These are phyloP conservation scores for Arthrinium phaeospermum DNA, from an alignment of 2,329 filamentous ascomycete species.

Conservation along the genomic window DNA sequence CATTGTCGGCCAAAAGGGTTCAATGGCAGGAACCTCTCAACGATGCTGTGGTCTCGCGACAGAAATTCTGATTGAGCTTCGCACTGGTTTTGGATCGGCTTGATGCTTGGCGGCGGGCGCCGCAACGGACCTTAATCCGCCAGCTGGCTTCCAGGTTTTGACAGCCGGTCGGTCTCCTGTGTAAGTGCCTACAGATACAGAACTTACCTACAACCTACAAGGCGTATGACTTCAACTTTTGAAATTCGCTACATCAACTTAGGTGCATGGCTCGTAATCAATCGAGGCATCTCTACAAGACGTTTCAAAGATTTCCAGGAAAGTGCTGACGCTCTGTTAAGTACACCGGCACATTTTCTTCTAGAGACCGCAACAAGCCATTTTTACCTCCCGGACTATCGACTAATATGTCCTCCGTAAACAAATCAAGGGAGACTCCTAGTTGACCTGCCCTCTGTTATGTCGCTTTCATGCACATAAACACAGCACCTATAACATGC, in stretches of 20 bases:
- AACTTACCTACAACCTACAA: not conserved
- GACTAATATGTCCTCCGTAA: too few species aligned
- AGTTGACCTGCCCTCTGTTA: too few species aligned
- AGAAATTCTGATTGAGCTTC: constrained; percentile 8
- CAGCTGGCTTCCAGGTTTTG: not conserved
- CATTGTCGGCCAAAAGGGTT: constrained; percentile 19
- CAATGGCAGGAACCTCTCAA: constrained; percentile 14
- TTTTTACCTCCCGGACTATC: too few species aligned
- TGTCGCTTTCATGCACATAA: too few species aligned
- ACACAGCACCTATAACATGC: not conserved
- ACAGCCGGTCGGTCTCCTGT: not conserved
- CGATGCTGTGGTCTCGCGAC: constrained; percentile 5
- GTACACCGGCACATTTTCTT: too few species aligned
- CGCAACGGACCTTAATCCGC: not conserved
- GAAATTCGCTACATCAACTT: not conserved
- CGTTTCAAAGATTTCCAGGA: not conserved
- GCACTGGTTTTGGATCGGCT: not conserved
- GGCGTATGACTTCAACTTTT: not conserved
- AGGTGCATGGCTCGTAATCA: not conserved
- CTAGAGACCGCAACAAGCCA: too few species aligned
- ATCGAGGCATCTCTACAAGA: not conserved
- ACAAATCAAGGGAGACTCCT: too few species aligned
- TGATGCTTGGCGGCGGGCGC: not conserved
- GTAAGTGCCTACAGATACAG: not conserved
- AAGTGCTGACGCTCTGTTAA: too few species aligned